Base-by-base conservation (phyloP, 148 eudicot species). In the Spergularia marina region DNA sequence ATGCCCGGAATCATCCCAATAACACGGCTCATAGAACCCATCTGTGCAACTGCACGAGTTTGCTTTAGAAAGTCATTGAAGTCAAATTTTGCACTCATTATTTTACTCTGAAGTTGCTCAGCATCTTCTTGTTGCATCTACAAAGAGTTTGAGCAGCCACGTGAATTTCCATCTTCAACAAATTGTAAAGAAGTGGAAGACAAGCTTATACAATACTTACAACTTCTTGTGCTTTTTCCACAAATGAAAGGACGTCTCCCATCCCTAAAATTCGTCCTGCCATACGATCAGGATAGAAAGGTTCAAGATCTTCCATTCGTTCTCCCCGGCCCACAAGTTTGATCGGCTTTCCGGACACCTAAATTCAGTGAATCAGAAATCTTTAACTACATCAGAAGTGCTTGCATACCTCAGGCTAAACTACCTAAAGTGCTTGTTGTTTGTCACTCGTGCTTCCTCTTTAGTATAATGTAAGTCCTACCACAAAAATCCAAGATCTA, bases 281-380 rank as follows among this genome's bases (percentile, higher is more conserved):
- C 98, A 94, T 94, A 70, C 98, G 96, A 80, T 94, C 97, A 49
- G 98, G 98, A 81, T 94, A 94, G 80, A 94, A 94, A 73, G 97
- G 98, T 80, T 94, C 98, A 39, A 94, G 97, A 79, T 94, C 98
- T 79, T 94, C 97, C 98, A 94, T 94, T 41, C 94, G 90, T 81
- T 94, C 98, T 57, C 98, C 98, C 69, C 98, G 87, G 30, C 98
- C 97, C 34, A 94, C 98, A 74, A 94, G 98, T 78, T 94, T 94
- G 82, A 94, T 92, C 80, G 98, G 98, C 89, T 90, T 94, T 83
- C 98, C 98, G 56, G 98, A 94, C 56, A 94, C 98, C 98, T 94
- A 79, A 69, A 58, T 69, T 70, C 68, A 65, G 67, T 66, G 61
- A 57, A 20, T 57, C 51, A 64, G 56, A 58, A 76, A 53, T 16